Evolutionary conservation across 192 early-diverging fungal genomes (phyloP), one percentile per base, ranked within the genome.

Genomic region (Linnemannia schmuckeri): DNA sequence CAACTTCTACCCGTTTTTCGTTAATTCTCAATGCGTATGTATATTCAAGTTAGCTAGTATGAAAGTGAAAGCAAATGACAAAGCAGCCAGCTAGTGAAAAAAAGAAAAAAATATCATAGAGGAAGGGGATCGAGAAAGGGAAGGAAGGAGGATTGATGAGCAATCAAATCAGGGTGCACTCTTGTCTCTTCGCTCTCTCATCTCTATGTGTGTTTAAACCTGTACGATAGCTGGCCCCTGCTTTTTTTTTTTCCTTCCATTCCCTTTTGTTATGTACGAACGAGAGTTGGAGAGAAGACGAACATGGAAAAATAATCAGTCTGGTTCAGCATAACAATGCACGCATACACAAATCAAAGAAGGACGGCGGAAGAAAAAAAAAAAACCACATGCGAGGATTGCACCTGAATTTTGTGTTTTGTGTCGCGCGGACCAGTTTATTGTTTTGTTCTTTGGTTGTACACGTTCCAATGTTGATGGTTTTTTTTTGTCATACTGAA

Each of bases 371-470:
- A 38, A 57, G 22, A 40, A 73, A 12, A 69, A 74, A 42, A 72
- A 47, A 72, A 82, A 70, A 66, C 61, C 61, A 66, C 61, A 66
- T 66, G 13, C 6, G 27, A 63, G 57, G 10, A 63, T 30, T 33
- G 61, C 61, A 52, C 49, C 5, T 5, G 18, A 52, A 52, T 18
- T 52, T 52, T 3, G 20, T 18, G 3, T 52, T 20, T 66, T 27
- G 24, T 61, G 27, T 15, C 12, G 27, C 12, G 27, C 61, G 10
- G n/a, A 35, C 10, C 61, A 66, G 13, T 66, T 66, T 10, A 15
- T 57, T 27, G 37, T 18, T 66, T 33, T 66, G 27, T 66, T 27
- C 27, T 66, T 8, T 66, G 30, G n/a, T 57, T 7, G n/a, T 27
- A 57, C 24, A 57, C n/a, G 2, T 24, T 27, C 55, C 55, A 27